These are phyloP conservation scores for Pichia paraexigua DNA, from an alignment of 805 yeast genomes.

Conservation along the genomic window DNA sequence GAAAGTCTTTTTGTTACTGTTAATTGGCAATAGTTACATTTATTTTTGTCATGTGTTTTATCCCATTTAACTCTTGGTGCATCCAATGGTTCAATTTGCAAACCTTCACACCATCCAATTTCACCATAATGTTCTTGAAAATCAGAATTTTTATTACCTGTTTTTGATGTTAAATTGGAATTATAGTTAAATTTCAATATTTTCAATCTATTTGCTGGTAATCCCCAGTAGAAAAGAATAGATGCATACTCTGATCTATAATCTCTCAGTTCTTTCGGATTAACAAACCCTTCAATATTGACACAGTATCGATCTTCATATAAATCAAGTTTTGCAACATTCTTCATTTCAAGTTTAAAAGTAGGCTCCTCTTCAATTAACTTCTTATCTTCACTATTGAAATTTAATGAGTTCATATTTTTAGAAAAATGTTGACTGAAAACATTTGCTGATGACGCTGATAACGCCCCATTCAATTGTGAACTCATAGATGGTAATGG, in stretches of 20 bases:
- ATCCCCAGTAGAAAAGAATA: constrained; percentile 73
- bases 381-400: background rate
- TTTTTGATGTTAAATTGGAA: background rate
- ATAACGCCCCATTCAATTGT: constrained; percentile 8
- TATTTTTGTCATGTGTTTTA: constrained; percentile 20
- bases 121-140: constrained; percentile 22
- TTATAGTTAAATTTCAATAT: constrained; percentile 58
- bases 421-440: constrained; percentile 21
- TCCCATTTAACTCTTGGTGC: constrained; percentile 10
- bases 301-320: constrained; percentile 35
- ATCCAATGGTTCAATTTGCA: background rate
- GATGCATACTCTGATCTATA: constrained; percentile 69
- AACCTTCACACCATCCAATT: constrained; percentile 21
- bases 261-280: constrained; percentile 29
- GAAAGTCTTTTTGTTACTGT: constrained; percentile 52
- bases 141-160: background rate
- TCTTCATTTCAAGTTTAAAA: constrained; percentile 41
- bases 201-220: constrained; percentile 72
- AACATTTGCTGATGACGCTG: constrained; percentile 15
- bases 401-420: background rate
- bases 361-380: constrained; percentile 12
- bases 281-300: constrained; percentile 34
- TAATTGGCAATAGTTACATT: constrained; percentile 62
- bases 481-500: background rate
- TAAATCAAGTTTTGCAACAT: constrained; percentile 36